Base-by-base conservation (phyloP, 2,329 filamentous ascomycete species). In the Pseudogymnoascus pannorum region DNA sequence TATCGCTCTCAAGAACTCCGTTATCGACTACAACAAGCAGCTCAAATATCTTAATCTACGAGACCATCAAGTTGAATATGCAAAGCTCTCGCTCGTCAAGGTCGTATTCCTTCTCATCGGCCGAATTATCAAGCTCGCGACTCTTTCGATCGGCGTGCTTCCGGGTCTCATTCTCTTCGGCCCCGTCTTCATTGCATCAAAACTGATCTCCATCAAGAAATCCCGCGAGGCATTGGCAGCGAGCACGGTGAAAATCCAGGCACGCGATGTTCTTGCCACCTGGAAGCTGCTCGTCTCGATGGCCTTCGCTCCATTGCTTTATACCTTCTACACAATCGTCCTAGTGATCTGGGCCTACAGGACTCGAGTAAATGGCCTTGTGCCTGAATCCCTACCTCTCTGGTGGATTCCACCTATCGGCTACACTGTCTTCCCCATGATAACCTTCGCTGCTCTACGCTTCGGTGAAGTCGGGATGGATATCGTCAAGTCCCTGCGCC, bases 381-480 rank as follows among this genome's bases (percentile, higher is more conserved):
- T 95, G 5, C 92, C 92, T 0, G 77, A 84, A 2, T 92, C 87
- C 79, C 83, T 96, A 31, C 90, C 92, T 1, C 81, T 92, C 62
- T 96, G 88, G 85, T 72, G 85, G 20, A 83, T 95, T 9, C 86
- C 92, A 65, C 72, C 91, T 8, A 83, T 85, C 38, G 89, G 92
- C 58, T 87, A 90, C 77, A 80, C 91, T 57, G 77, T 95, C 66
- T 96, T 96, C 79, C 89, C 92, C 5, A 83, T 86, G 22, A 88
- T 97, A 68, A 97, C 92, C 0, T 97, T 96, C 73, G 92, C 92
- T 4, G 91, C 94, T 5, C 85, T 99, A 59, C 88, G 94, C 9
- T 96, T 97, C 67, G 94, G 94, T 54, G 94, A 99, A 76, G 88
- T 96, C n/a, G 94, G 93, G 59, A 97, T 99, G 92, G 94, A 99